phyloP scores from a whole-genome alignment of 176 grass and related monocot species.

The Carex cristatella region DNA sequence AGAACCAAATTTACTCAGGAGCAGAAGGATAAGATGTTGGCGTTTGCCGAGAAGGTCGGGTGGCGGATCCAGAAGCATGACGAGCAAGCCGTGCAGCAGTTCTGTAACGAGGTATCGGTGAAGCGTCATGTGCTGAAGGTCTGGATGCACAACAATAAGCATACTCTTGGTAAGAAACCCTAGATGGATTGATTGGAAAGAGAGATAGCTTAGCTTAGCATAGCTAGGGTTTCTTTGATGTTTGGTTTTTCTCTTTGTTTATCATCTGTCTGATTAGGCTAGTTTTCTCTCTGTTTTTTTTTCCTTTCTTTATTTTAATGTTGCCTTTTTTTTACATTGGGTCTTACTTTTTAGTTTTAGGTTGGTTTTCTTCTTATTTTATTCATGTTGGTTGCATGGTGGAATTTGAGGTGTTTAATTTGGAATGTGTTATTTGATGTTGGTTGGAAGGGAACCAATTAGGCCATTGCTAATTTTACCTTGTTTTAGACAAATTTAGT shows the following conservation, averaged over 20 bases:
- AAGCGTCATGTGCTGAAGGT: conserved; percentile 88
- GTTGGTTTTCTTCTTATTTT: conserved; percentile 12
- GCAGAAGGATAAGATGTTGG: conserved; percentile 94
- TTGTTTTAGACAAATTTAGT: conserved; percentile 1
- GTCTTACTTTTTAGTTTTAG: conserved; percentile 20
- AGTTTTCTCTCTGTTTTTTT: conserved; percentile 5
- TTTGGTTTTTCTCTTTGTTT: background rate
- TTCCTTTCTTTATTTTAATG: background rate
- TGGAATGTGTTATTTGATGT: conserved; percentile 25
- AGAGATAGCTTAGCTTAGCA: conserved; percentile 4
- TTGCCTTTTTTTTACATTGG: background rate
- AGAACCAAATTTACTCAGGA: conserved; percentile 87
- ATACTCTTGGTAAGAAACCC: conserved; percentile 80
- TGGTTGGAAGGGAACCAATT: conserved; percentile 15
- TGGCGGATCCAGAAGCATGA: conserved; percentile 99
- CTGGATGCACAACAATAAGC: conserved; percentile 97
- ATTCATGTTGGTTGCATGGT: conserved; percentile 19
- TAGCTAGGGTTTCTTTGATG: conserved; percentile 10
- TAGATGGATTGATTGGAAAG: background rate
- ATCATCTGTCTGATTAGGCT: conserved; percentile 12
- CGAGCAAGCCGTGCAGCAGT: conserved; percentile 85
- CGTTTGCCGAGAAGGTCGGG: conserved; percentile 71
- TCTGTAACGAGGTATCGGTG: conserved; percentile 72
- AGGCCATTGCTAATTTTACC: conserved; percentile 7
- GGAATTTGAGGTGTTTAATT: conserved; percentile 1